Evolutionary conservation across 2,329 filamentous ascomycete genomes (phyloP).

Genomic region (Ophiobolus disseminans): DNA sequence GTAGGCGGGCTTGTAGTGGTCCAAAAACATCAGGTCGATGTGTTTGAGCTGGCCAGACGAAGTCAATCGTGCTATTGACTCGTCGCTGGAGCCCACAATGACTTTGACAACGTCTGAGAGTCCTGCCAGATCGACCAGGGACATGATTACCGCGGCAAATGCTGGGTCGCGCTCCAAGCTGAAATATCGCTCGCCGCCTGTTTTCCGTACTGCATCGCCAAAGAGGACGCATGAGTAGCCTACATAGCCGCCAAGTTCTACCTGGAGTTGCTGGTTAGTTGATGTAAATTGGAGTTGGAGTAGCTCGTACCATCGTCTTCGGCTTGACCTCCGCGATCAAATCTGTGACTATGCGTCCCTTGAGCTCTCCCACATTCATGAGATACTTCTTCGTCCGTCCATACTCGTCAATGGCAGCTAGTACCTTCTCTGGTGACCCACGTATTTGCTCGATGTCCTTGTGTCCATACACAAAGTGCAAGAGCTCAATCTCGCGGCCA

Average conservation of each 20-base stretch:
- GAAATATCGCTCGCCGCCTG: slow-evolving; percentile 71
- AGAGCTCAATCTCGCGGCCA: slow-evolving; percentile 75
- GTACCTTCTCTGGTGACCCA: slow-evolving; percentile 68
- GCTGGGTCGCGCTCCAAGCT: slow-evolving; percentile 77
- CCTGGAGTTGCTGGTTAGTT: slow-evolving; percentile 41
- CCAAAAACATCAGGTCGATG: slow-evolving; percentile 78
- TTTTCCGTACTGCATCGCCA: slow-evolving; percentile 67
- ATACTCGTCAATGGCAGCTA: slow-evolving; percentile 75
- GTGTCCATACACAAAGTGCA: slow-evolving; percentile 71
- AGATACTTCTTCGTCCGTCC: slow-evolving; percentile 71
- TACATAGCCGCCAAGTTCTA: slow-evolving; percentile 82
- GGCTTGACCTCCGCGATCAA: slow-evolving; percentile 73
- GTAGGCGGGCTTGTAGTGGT: slow-evolving; percentile 82
- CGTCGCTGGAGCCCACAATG: slow-evolving; percentile 71
- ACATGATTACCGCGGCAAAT: slow-evolving; percentile 73
- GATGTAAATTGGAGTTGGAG: not conserved
- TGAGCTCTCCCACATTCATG: slow-evolving; percentile 81
- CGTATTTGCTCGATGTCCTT: slow-evolving; percentile 68
- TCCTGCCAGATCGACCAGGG: slow-evolving; percentile 76
- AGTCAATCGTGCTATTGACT: slow-evolving; percentile 68
- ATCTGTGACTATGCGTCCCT: slow-evolving; percentile 73
- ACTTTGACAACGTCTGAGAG: slow-evolving; percentile 74
- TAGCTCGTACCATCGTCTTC: slow-evolving; percentile 62
- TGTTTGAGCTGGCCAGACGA: slow-evolving; percentile 60
- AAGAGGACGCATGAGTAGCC: slow-evolving; percentile 84